Conservation (phyloP, 164 flowering plant species). For the Magnolia sinica region DNA sequence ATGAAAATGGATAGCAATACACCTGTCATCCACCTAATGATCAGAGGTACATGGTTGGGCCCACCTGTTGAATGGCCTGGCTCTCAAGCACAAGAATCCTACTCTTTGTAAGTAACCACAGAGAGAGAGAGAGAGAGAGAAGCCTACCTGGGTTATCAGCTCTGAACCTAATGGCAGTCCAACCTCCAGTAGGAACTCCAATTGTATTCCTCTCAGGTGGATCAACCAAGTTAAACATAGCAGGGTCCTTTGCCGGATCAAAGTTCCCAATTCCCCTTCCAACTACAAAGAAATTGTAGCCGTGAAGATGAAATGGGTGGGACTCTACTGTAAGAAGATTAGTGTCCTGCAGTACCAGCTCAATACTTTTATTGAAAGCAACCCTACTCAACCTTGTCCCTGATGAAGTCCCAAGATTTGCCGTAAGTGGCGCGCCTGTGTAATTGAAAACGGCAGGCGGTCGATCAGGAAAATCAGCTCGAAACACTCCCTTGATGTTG, state of each 20-base stretch:
- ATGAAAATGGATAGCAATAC: no score
- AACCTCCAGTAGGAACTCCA: constrained; percentile 72
- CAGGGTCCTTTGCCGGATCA: constrained; percentile 42
- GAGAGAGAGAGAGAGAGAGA: not conserved
- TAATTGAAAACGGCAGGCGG: constrained; percentile 44
- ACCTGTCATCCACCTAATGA: not conserved
- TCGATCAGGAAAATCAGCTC: constrained; percentile 43
- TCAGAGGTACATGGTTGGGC: not conserved
- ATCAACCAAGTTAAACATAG: constrained; percentile 60
- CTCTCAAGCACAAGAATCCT: not conserved
- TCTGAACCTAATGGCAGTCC: constrained; percentile 65
- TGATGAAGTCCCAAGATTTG: constrained; percentile 32
- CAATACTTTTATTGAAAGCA: constrained; percentile 43
- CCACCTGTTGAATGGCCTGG: not conserved
- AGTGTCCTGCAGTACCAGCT: constrained; percentile 49
- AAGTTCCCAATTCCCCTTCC: constrained; percentile 53
- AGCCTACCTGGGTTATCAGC: constrained; percentile 71
- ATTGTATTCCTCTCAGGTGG: constrained; percentile 72
- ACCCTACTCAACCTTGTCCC: constrained; percentile 45
- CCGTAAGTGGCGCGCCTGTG: constrained; percentile 53
- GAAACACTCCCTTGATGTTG: constrained; percentile 37
- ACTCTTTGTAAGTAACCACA: no score
- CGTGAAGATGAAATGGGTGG: constrained; percentile 60
- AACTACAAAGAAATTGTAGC: constrained; percentile 50
- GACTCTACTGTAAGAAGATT: constrained; percentile 48